Evolutionary conservation across 768 basidiomycete species (phyloP).

Genomic region (Rhodosporidiobolus odoratus): DNA sequence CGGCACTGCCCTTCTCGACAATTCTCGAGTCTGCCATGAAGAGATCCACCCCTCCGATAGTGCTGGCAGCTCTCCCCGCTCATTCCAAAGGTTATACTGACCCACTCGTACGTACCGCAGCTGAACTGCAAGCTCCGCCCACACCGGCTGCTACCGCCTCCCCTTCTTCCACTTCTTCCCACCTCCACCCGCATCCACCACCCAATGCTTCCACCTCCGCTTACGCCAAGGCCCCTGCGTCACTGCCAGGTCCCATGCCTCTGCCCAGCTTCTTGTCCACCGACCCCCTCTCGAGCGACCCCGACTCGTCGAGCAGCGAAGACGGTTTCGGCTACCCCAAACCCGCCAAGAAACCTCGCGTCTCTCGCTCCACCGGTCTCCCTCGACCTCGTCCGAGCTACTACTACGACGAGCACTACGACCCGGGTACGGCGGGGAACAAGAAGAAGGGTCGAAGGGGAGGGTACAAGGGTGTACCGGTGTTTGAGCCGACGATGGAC

Average conservation of each 20-base stretch:
- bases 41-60: no score
- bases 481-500: conserved; percentile 88
- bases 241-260: conserved; percentile 4
- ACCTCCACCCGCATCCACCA: conserved; percentile 1
- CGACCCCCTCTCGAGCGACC: conserved; percentile 26
- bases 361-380: conserved; percentile 18
- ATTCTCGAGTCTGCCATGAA: no score
- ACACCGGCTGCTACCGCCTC: conserved; percentile 17
- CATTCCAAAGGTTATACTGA: no score
- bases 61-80: no score
- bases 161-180: background rate
- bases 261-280: conserved; percentile 31
- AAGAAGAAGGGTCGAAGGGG: conserved; percentile 41
- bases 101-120: background rate
- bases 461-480: conserved; percentile 67
- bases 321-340: conserved; percentile 25
- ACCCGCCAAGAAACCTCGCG: conserved; percentile 1
- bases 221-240: no score
- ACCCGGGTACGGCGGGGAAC: conserved; percentile 30
- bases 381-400: conserved; percentile 30
- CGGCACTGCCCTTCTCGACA: no score
- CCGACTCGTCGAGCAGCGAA: conserved; percentile 32
- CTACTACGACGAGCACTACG: conserved; percentile 38
- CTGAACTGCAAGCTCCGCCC: background rate
- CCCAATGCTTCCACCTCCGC: background rate